A percentile compares a stretch with the other conserved stretches of the same genome.
Evolutionary conservation across 495 filamentous ascomycete genomes (phyloP).

Genomic region (Podospora pseudocomata): DNA sequence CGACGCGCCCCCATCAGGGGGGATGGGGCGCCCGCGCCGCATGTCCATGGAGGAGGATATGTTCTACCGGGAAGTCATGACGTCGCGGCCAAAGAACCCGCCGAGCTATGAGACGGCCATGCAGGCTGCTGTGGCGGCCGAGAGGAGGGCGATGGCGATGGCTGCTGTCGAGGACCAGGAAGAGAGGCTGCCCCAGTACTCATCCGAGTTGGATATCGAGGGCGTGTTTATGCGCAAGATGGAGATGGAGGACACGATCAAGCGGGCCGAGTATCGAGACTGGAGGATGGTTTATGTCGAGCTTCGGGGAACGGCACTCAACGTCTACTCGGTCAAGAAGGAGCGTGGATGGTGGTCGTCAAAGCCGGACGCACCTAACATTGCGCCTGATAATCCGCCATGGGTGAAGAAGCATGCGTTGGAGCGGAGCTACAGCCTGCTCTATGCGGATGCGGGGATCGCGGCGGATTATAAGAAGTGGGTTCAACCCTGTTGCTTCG

Average conservation of each 20-base stretch:
- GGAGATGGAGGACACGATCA: conserved; percentile 56
- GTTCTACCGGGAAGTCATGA: conserved; percentile 37
- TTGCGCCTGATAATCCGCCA: conserved; percentile 41
- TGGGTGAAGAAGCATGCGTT: conserved; percentile 44
- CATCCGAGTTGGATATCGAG: conserved; percentile 51
- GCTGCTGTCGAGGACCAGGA: conserved; percentile 6
- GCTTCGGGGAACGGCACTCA: conserved; percentile 58
- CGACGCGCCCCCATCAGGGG: conserved; percentile 23
- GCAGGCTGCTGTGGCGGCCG: conserved; percentile 29
- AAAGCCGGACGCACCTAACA: conserved; percentile 30
- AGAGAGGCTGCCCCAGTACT: conserved; percentile 52
- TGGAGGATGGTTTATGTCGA: conserved; percentile 56
- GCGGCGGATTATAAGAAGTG: conserved; percentile 61
- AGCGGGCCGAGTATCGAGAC: conserved; percentile 47
- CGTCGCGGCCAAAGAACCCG: conserved; percentile 34
- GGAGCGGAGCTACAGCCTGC: conserved; percentile 55
- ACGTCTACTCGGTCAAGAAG: conserved; percentile 52
- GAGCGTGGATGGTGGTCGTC: conserved; percentile 35
- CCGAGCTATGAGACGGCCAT: conserved; percentile 38
- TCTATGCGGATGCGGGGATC: conserved; percentile 63
- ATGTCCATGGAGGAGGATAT: conserved; percentile 43
- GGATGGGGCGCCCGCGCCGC: conserved; percentile 29
- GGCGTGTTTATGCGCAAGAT: conserved; percentile 53
- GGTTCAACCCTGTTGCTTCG: conserved; percentile 13
- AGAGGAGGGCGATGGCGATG: conserved; percentile 31